A percentile compares a stretch with the other conserved stretches of the same genome.
Conservation (phyloP, 495 filamentous ascomycete genomes). For the Pseudotulostoma volvatum region DNA sequence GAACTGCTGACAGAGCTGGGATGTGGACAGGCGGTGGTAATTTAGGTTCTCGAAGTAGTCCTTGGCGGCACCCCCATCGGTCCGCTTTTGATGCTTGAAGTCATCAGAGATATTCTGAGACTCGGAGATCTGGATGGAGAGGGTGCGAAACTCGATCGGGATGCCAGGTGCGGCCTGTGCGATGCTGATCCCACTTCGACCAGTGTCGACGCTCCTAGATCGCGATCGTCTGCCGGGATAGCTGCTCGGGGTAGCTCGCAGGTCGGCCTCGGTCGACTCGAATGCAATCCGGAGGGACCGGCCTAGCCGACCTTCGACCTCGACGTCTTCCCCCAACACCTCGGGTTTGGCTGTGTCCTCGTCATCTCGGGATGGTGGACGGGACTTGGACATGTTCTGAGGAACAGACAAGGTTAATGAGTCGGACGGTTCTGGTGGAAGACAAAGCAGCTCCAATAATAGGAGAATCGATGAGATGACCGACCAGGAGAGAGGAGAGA, state of each 20-base stretch:
- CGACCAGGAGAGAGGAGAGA: too few relatives aligned
- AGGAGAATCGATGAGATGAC: too few relatives aligned
- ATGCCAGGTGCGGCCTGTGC: conserved; percentile 5
- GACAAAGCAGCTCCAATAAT: too few relatives aligned
- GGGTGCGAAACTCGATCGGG: conserved; percentile 22
- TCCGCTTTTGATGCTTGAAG: conserved; percentile 4
- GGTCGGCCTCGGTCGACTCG: background rate
- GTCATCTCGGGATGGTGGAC: too few relatives aligned
- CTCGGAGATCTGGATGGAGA: conserved; percentile 31
- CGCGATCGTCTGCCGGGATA: background rate
- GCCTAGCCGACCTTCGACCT: too few relatives aligned
- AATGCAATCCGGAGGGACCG: background rate
- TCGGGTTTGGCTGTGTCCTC: too few relatives aligned
- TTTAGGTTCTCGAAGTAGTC: conserved; percentile 28
- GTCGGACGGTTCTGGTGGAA: too few relatives aligned
- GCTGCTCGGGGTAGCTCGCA: background rate
- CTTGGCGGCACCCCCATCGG: conserved; percentile 16
- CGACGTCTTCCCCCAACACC: too few relatives aligned
- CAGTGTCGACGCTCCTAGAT: background rate
- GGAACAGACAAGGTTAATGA: too few relatives aligned
- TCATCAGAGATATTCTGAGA: conserved; percentile 19
- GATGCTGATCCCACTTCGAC: background rate
- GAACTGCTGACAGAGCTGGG: conserved; percentile 18
- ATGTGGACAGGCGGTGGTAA: conserved; percentile 19
- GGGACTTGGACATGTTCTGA: too few relatives aligned